Evolutionary conservation across 2,329 filamentous ascomycete species (phyloP), one percentile per base, ranked within the genome.

Genomic region (Fusarium incarnatum): DNA sequence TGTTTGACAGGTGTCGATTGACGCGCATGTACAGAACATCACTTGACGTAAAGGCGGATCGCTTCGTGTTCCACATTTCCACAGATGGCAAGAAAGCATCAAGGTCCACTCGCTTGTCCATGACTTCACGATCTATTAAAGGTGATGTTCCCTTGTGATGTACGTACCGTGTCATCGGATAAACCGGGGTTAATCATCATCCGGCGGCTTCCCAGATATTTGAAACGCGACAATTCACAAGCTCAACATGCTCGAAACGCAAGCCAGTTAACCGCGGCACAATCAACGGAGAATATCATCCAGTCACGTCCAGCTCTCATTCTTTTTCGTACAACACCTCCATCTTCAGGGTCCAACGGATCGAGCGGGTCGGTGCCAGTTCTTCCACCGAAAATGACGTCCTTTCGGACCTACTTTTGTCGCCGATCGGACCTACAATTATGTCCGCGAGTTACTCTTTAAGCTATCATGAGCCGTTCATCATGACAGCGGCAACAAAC

Each of bases 321-420:
- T 23, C 10, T 30, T 23, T 11, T 30, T 30, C 10, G 9, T n/a
- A 30, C 4, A 30, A 25, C 5, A 44, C 9, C 32, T 40, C 4
- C 49, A 60, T 7, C 16, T 46, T 22, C 50, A 60, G 54, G 45
- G 60, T 53, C 62, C 63, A 52, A 27, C 47, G 44, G 52, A 42
- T 47, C 23, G 40, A 52, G 50, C 48, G 42, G 52, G 42, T 62
- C 68, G 68, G 68, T 34, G 22, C 56, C 49, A 71, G 40, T 71
- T 71, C 56, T 69, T 54, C 46, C 25, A 25, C 68, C 68, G 68
- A 71, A n/a, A 41, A 71, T 71, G 68, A 71, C 68, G 68, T 71
- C 25, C 23, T 32, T 4, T 1, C 68, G 68, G 68, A 23, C 3
- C 60, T 65, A 71, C 49, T 66, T 71, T 52, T 71, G n/a, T 6